Base-by-base conservation (phyloP, 2,329 filamentous ascomycete genomes). In the Colletotrichum aenigma region DNA sequence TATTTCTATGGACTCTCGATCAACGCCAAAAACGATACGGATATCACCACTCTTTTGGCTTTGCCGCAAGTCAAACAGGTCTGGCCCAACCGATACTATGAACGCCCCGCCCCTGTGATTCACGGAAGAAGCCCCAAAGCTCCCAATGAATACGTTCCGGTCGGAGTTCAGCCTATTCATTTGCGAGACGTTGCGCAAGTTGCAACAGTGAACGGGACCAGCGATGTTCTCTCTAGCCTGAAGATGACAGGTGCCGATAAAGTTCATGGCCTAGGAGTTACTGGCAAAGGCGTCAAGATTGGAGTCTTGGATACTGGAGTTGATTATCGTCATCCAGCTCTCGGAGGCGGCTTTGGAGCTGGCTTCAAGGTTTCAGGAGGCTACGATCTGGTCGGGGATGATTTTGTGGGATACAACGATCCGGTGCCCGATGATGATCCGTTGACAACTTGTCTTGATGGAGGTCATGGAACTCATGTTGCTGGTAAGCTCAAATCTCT, bases 391-490 rank as follows among this genome's bases (percentile, higher is more conserved):
- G 80, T 81, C 26, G 80, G 81, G 6, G 78, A 81, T 38, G 77
- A 80, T 10, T 83, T 83, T 38, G 76, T 82, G 21, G 82, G 81
- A 15, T 81, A 79, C 18, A 77, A 81, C 43, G 77, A 67, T 18
- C 68, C 75, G 10, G 77, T 72, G 7, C 68, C 72, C 9, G 72
- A 72, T 18, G 26, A 72, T 6, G 30, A 75, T 10, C 72, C 72
- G 7, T 56, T 75, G n/a, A 67, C 64, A 8, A 72, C 69, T 3
- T 75, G 72, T 28, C 61, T 71, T 18, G 69, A 71, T 5, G 72
- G 68, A 69, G 86, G 86, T 28, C 87, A 89, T 77, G 86, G 87
- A 6, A 88, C 87, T 0, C 86, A 87, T 72, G 84, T 87, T 55
- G 83, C 87, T 21, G 87, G 88, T 68, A 87, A 3, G 71, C 65